Evolutionary conservation across 306 rosid genomes (phyloP).

Genomic region (Arachis stenosperma): DNA sequence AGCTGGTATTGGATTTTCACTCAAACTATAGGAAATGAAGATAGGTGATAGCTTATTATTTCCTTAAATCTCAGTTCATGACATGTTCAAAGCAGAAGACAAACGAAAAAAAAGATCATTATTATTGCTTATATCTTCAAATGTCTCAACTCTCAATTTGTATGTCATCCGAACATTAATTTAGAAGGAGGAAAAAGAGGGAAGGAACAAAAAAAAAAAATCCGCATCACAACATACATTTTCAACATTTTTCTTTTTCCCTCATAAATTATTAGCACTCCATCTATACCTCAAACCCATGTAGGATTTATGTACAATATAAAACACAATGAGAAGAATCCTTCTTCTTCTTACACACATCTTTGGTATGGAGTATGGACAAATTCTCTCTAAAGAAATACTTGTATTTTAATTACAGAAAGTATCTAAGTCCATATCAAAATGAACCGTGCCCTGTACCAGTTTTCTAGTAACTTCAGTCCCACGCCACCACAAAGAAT

Average conservation of each 20-base stretch:
- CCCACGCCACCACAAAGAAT: conserved; percentile 33
- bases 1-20: too few species aligned
- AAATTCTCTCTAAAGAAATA: too few species aligned
- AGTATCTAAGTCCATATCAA: too few species aligned
- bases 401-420: too few species aligned
- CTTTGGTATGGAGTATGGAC: too few species aligned
- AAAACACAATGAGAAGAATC: conserved; percentile 23
- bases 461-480: not conserved
- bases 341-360: not conserved
- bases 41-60: too few species aligned
- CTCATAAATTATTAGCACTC: conserved; percentile 42
- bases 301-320: conserved; percentile 55
- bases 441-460: too few species aligned
- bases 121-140: conserved; percentile 20
- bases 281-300: conserved; percentile 56
- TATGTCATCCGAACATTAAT: conserved; percentile 42
- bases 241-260: conserved; percentile 1
- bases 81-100: conserved; percentile 14
- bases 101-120: not conserved
- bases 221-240: conserved; percentile 36
- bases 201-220: not conserved
- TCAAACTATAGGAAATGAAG: too few species aligned
- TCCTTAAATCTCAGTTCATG: too few species aligned
- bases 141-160: conserved; percentile 35
- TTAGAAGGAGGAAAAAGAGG: conserved; percentile 6